phyloP scores from a whole-genome alignment of 2,329 filamentous ascomycete genomes.

The Calonectria honghensis region DNA sequence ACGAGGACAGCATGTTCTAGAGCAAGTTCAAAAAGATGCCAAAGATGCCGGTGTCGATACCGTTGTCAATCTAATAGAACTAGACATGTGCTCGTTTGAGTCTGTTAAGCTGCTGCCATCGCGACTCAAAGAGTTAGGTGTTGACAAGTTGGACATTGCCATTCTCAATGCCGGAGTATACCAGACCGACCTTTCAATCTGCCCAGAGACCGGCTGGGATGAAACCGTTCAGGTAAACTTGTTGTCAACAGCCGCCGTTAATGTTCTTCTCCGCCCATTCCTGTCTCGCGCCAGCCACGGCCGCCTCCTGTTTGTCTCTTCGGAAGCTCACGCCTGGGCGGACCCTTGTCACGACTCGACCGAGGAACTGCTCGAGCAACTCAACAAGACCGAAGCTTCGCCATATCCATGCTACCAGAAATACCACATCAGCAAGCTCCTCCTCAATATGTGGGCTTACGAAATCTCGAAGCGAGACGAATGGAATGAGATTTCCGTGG shows the following conservation, averaged over 20 bases:
- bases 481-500: background rate
- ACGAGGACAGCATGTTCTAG: background rate
- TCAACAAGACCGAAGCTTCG: background rate
- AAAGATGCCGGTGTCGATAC: background rate
- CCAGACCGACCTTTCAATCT: background rate
- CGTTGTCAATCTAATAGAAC: background rate
- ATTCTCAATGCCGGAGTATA: conserved; percentile 11
- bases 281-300: background rate
- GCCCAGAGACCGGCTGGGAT: conserved; percentile 9
- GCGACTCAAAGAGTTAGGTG: background rate
- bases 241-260: background rate
- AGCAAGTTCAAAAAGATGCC: background rate
- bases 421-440: background rate
- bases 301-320: background rate
- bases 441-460: background rate
- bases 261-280: background rate
- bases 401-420: conserved; percentile 3
- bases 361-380: background rate
- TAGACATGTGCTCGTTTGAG: conserved; percentile 4
- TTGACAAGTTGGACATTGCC: background rate
- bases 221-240: conserved; percentile 13
- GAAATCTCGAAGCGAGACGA: conserved; percentile 1
- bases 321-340: conserved; percentile 6
- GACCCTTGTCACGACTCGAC: background rate
- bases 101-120: background rate